Base-by-base conservation (phyloP, 1,139 yeast genomes). In the Waltiozyma solani region DNA sequence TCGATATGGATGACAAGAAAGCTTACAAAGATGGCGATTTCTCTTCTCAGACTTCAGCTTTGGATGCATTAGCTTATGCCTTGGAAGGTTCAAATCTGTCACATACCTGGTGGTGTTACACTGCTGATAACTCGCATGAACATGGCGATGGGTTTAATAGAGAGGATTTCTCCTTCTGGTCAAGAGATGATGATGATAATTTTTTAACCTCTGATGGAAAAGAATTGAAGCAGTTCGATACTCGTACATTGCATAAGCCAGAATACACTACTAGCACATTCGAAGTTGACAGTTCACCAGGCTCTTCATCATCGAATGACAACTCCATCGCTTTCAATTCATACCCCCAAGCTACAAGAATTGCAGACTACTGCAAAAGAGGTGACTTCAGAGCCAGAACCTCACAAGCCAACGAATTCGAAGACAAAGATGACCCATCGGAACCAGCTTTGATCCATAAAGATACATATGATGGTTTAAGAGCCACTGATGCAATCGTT, bases 131-230 rank as follows among this genome's bases (percentile, higher is more conserved):
- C 56, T 64, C 75, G 31, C 95, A 87, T 58, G 62, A 72, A 51
- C 75, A 83, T 78, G 98, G 98, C 0, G 98, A 89, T 58, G 60
- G 71, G 31, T 89, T 96, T 95, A 89, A 89, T 54, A 79, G 86
- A 48, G 98, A 89, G 55, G 97, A 89, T 57, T 78, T 91, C 52
- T 83, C 95, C 1, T 75, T 89, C 43, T 87, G 83, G 83, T 80
- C 91, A 3, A 61, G 66, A 5, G 93, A 84, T 44, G 89, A 82
- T 24, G 26, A 24, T 10, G 5, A 9, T 12, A 12, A 12, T 9
- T 9, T n/a, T 24, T n/a, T n/a, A n/a, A n/a, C n/a, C n/a, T n/a
- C n/a, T n/a, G n/a, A n/a, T n/a, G n/a, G n/a, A n/a, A n/a, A n/a
- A n/a, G 27, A 12, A 12, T 24, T 9, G 8, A 10, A 26, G 9